Conservation (phyloP, 345 rosid species). For the Linum lewisii region DNA sequence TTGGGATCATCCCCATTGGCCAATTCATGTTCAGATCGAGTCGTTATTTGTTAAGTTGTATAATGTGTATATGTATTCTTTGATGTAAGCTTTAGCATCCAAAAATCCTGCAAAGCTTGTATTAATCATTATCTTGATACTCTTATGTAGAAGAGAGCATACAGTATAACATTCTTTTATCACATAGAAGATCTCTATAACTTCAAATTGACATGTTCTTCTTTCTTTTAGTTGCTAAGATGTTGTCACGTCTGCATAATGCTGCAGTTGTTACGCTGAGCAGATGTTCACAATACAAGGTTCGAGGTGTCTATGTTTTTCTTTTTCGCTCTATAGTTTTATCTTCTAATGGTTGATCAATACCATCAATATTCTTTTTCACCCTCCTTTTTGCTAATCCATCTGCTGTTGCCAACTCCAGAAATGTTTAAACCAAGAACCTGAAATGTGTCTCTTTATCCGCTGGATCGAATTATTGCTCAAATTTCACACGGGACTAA, state of each 20-base stretch:
- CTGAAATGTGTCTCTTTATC: neutral
- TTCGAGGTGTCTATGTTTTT: neutral
- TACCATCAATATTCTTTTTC: neutral
- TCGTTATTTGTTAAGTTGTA: no score
- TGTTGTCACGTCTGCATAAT: neutral
- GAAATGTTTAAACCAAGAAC: neutral
- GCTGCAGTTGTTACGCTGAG: neutral
- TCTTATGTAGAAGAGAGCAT: no score
- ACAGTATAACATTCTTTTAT: no score
- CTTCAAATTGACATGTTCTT: neutral
- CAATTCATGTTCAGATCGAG: no score
- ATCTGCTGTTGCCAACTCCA: slow-evolving; percentile 12
- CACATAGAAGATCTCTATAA: neutral
- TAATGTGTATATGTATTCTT: no score
- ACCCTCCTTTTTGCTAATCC: neutral
- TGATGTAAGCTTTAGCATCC: no score
- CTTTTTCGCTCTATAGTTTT: neutral
- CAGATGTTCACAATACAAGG: neutral
- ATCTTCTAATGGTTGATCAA: neutral
- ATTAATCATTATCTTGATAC: neutral
- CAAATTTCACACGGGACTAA: neutral
- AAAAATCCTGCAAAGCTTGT: neutral
- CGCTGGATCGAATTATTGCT: neutral
- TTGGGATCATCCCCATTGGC: no score
- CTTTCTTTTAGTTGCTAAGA: neutral